phyloP scores from a whole-genome alignment of 179 eudicot species.

The Sideroxylon spinosum region DNA sequence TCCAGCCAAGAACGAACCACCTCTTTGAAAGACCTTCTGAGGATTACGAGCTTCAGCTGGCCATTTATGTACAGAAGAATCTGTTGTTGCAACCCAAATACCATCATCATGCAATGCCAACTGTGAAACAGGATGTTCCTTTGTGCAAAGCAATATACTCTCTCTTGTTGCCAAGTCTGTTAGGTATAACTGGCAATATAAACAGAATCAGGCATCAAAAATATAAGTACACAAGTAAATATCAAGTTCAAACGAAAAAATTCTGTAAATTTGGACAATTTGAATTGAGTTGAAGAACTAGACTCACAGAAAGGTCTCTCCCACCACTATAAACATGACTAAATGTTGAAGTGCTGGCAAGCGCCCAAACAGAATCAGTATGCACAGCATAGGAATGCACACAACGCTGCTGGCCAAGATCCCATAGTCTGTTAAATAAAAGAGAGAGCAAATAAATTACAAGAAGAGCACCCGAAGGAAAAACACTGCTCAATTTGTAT shows the following conservation, averaged over 20 bases:
- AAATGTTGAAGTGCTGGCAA: slow-evolving; percentile 83
- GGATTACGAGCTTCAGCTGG: slow-evolving; percentile 83
- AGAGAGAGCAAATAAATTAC: slow-evolving; percentile 13
- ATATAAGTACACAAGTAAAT: slow-evolving; percentile 1
- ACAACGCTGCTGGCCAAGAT: slow-evolving; percentile 98
- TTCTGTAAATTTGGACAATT: not conserved
- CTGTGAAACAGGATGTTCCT: slow-evolving; percentile 79
- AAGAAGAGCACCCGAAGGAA: not conserved
- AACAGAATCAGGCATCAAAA: slow-evolving; percentile 15
- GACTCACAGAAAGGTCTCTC: slow-evolving; percentile 91
- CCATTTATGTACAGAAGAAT: slow-evolving; percentile 92
- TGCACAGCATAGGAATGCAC: slow-evolving; percentile 99
- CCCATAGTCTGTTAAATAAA: slow-evolving; percentile 69
- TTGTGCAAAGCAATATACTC: slow-evolving; percentile 79
- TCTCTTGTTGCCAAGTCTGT: slow-evolving; percentile 93
- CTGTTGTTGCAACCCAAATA: slow-evolving; percentile 93
- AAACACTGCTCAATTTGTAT: not conserved
- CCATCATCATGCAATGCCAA: slow-evolving; percentile 81
- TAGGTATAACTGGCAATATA: slow-evolving; percentile 62
- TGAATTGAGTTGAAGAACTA: not conserved
- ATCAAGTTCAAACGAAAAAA: not conserved
- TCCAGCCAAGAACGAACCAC: slow-evolving; percentile 96
- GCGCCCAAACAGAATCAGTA: slow-evolving; percentile 99
- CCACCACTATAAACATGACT: slow-evolving; percentile 99
- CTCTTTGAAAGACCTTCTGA: slow-evolving; percentile 76